Base-by-base conservation (phyloP, 306 rosid genomes). In the Sindora glabra region DNA sequence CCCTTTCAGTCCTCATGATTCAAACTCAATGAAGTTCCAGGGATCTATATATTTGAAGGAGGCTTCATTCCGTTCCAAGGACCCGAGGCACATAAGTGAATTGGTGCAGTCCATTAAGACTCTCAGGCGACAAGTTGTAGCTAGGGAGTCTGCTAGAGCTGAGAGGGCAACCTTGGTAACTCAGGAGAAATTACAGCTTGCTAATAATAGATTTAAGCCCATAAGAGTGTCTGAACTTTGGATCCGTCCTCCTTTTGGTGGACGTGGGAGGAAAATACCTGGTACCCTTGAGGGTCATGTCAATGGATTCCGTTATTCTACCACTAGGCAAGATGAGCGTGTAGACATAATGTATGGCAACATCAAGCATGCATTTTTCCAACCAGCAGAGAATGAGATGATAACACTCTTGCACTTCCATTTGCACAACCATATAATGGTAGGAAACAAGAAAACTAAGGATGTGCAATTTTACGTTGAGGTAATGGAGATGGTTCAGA, bases 371-470 rank as follows among this genome's bases (percentile, higher is more conserved):
- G 87, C 91, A 1, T 77, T 84, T 56, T 84, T 84, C 59, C 91
- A 84, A 71, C 87, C 91, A 21, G 87, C 91, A 17, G 87, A 84
- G 67, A 84, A 84, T 51, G 91, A 84, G 69, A 84, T 84, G 91
- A 84, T 81, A 64, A 84, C 87, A 25, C 78, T 84, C 11, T 74
- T 84, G 33, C 91, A 84, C 62, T 84, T 84, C 44, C 85, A 84
- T 75, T 72, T 84, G 60, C 87, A 81, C 69, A 75, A 84, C 74
- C 85, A 84, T 52, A 84, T 81, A 17, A 84, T 84, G 91, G 91
- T 81, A 47, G 91, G 85, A 33, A 84, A 73, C 76, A 84, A 81
- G 79, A 84, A 84, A 71, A 81, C 91, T 30, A 84, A 81, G 71
- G 87, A 84, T 47, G 85, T 84, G 10, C 91, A 78, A 30, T 84